A percentile compares a stretch with the other conserved stretches of the same genome.
These are phyloP conservation scores for Saksenaea oblongispora DNA, from an alignment of 371 early-diverging fungal genomes.

Conservation along the genomic window DNA sequence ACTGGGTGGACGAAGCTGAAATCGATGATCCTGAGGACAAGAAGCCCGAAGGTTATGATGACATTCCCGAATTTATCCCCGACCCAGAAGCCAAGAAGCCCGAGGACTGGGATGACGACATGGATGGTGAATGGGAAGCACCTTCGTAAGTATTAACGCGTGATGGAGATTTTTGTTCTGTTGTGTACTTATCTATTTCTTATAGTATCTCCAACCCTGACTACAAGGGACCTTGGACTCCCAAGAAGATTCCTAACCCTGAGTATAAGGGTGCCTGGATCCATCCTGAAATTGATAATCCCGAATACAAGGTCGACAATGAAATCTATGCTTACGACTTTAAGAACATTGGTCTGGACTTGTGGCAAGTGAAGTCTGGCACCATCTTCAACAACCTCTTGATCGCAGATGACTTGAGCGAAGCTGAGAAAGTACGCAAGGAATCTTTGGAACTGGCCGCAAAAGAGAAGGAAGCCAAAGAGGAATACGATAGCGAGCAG, in stretches of 20 bases:
- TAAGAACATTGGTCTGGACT: constrained; percentile 88
- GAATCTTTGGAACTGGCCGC: constrained; percentile 63
- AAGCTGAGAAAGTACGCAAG: constrained; percentile 66
- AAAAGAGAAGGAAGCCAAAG: constrained; percentile 56
- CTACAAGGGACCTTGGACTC: constrained; percentile 80
- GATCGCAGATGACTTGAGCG: constrained; percentile 70
- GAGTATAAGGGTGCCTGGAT: constrained; percentile 94
- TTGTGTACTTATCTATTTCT: constrained; percentile 61
- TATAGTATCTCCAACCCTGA: constrained; percentile 79
- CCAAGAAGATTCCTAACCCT: constrained; percentile 91
- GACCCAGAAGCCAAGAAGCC: constrained; percentile 91
- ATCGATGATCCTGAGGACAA: constrained; percentile 85
- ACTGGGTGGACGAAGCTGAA: constrained; percentile 92
- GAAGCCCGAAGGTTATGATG: constrained; percentile 90
- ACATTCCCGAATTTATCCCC: constrained; percentile 76
- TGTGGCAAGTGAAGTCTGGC: constrained; percentile 96
- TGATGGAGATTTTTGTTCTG: not conserved
- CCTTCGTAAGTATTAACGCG: constrained; percentile 52
- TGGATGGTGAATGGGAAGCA: constrained; percentile 89
- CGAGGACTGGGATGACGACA: constrained; percentile 91
- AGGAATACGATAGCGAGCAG: constrained; percentile 42
- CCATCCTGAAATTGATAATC: constrained; percentile 90
- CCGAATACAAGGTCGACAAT: constrained; percentile 85
- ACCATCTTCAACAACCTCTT: constrained; percentile 94
- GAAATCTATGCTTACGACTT: constrained; percentile 82